Percentiles rank a stretch among this genome's conserved stretches.
phyloP scores from a whole-genome alignment of 2,329 filamentous ascomycete species.

The Pestalotiopsis sp. region DNA sequence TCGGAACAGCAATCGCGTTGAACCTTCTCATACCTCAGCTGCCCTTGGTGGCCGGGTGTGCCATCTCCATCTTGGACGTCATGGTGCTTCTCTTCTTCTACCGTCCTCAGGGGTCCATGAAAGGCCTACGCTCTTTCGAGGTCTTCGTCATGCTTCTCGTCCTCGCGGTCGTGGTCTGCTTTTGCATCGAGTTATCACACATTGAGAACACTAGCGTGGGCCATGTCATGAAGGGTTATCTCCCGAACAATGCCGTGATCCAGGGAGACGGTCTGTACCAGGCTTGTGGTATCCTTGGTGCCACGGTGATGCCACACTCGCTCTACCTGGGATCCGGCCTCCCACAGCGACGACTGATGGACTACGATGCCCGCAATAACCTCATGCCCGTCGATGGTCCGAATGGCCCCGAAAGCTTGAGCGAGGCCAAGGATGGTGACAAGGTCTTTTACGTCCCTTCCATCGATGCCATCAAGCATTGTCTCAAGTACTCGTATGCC shows the following conservation, averaged over 20 bases:
- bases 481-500: constrained; percentile 71
- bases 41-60: constrained; percentile 69
- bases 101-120: constrained; percentile 59
- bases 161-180: constrained; percentile 70
- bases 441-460: constrained; percentile 70
- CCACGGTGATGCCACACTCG: constrained; percentile 72
- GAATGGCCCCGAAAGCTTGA: constrained; percentile 23
- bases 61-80: constrained; percentile 69
- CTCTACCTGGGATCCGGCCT: constrained; percentile 71
- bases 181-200: constrained; percentile 69
- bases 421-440: constrained; percentile 33
- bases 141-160: constrained; percentile 65
- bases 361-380: constrained; percentile 63
- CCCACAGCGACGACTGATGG: constrained; percentile 66
- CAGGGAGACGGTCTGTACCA: constrained; percentile 65
- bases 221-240: constrained; percentile 66
- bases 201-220: constrained; percentile 57
- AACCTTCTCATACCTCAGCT: constrained; percentile 66
- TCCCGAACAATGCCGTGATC: constrained; percentile 62
- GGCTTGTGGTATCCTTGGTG: constrained; percentile 76
- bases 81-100: constrained; percentile 71
- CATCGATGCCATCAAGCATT: constrained; percentile 71
- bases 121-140: constrained; percentile 64
- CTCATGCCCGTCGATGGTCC: constrained; percentile 43
- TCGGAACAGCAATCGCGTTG: constrained; percentile 71